Conservation (phyloP, 805 yeast genomes). For the Sugiyamaella floridensis region DNA sequence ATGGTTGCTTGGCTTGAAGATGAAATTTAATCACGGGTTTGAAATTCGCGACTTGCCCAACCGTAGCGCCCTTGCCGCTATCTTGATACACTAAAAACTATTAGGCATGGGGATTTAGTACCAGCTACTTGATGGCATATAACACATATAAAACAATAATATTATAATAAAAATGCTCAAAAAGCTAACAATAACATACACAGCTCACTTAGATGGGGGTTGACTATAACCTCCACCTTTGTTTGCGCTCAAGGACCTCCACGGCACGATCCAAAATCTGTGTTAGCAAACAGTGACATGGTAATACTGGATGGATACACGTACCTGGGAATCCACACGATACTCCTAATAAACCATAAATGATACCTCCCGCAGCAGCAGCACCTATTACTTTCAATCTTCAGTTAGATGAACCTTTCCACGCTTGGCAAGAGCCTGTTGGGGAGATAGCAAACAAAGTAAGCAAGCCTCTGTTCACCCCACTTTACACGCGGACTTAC, state of each 20-base stretch:
- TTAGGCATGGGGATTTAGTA: no score
- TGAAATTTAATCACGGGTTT: not conserved
- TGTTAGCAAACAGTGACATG: not conserved
- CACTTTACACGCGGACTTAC: not conserved
- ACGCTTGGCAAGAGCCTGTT: not conserved
- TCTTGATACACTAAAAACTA: not conserved
- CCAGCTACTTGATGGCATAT: no score
- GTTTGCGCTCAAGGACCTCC: not conserved
- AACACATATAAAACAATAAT: no score
- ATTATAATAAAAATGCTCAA: no score
- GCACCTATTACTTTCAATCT: not conserved
- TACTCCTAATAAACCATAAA: slow-evolving; percentile 3
- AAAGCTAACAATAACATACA: no score
- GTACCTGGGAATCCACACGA: slow-evolving; percentile 2
- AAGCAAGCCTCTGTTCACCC: not conserved
- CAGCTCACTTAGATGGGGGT: no score
- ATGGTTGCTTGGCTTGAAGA: slow-evolving; percentile 32
- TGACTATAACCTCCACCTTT: no score
- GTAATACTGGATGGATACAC: not conserved
- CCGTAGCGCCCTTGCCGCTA: not conserved
- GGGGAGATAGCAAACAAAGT: slow-evolving; percentile 2
- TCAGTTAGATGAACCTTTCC: not conserved
- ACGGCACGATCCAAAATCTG: not conserved
- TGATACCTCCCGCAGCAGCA: not conserved
- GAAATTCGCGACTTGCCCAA: not conserved